Base-by-base conservation (phyloP, 225 moss, liverwort and hornwort genomes). In the Sphagnum tenellum region DNA sequence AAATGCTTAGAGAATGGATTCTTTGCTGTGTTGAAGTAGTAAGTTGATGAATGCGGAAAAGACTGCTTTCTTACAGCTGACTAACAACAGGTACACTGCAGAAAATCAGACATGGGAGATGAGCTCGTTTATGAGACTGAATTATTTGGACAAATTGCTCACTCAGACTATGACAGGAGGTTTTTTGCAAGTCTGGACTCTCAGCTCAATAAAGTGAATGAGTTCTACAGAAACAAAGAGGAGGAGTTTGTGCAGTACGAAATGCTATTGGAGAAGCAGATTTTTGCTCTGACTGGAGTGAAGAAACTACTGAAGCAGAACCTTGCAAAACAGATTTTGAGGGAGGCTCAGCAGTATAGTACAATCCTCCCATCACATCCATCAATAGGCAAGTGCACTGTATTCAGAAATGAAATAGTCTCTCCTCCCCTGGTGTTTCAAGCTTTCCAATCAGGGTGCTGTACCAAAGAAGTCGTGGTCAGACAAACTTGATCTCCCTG, bases 151-250 rank as follows among this genome's bases (percentile, higher is more conserved):
- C 77, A 74, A n/a, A 81, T 75, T 12, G 78, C 80, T 71, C 71
- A 72, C 10, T 79, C 78, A 9, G 72, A 60, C 8, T 56, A 82
- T 52, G 81, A 84, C 62, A 74, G 76, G 60, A 65, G 55, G 10
- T 89, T 89, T 73, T 89, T 89, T 68, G 65, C 64, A 74, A 78
- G 57, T 47, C 74, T 89, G 57, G 89, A 89, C 61, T 67, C 72
- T 56, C 84, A 89, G 72, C 81, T 89, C n/a, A 89, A 89, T 71
- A 89, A 82, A 74, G 89, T 89, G 46, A 86, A 82, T 57, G 72
- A 74, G 48, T 89, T 89, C 61, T 89, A 87, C 55, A 77, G 58
- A 72, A 72, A 67, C 49, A 87, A 87, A 71, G 89, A 89, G 74
- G 80, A 84, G 57, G 89, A 89, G 69, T 89, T 81, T 69, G 47